Base-by-base conservation (phyloP, 768 basidiomycete species). In the Auricularia sp. region DNA sequence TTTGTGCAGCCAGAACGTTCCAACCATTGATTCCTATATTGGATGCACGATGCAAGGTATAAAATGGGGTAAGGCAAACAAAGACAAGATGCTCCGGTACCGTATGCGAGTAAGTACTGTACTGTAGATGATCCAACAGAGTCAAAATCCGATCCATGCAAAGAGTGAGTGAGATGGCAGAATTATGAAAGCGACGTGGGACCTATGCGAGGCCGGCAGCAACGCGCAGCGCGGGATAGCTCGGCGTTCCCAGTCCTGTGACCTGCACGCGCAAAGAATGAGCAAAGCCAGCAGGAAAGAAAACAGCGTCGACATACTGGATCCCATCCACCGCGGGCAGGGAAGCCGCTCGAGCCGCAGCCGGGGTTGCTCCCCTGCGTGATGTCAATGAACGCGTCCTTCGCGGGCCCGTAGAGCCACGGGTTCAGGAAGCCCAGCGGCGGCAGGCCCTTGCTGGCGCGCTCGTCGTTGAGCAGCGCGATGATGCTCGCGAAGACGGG, bases 381-480 rank as follows among this genome's bases (percentile, higher is more conserved):
- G 34, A 74, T 63, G 35, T 66, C 65, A 56, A 68, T 68, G n/a
- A 69, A 54, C 5, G 68, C 36, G 16, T 65, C 64, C 35, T 65
- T 61, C 14, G 68, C 56, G 16, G 37, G 33, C 3, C 63, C 29
- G 64, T 77, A 77, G 65, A 77, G 65, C 71, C 73, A 75, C 54
- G 76, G 75, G 69, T 77, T 77, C 65, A 77, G 64, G 71, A 76
- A 77, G 2, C 76, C 77, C 29, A 77, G 71, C 18, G 69, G 65
- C 10, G 68, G 56, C 63, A 71, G 71, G 42, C 75, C 75, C 3
- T 66, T 65, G 11, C 70, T 69, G 35, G 70, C 62, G 35, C 75
- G 75, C 61, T 69, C 61, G 66, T 73, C 76, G 65, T 77, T 78
- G 35, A 77, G 65, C 42, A 78, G 71, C 51, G 73, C 64, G 63